These are phyloP conservation scores for Arctostaphylos glauca DNA, from an alignment of 148 eudicot species.

Conservation along the genomic window DNA sequence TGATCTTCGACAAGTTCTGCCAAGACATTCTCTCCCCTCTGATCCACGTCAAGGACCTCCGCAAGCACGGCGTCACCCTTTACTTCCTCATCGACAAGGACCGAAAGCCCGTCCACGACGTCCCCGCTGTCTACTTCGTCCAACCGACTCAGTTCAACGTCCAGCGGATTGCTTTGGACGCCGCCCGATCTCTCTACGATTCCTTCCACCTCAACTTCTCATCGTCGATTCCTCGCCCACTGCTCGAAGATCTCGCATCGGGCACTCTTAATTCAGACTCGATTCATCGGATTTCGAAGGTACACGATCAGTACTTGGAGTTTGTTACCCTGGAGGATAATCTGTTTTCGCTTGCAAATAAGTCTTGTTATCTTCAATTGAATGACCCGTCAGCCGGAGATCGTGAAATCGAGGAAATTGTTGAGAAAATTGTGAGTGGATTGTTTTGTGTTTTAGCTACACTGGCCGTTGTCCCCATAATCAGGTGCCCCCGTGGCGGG, in stretches of 20 bases:
- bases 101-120: constrained; percentile 82
- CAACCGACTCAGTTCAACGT: constrained; percentile 55
- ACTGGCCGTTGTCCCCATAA: constrained; percentile 79
- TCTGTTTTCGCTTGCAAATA: constrained; percentile 71
- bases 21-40: constrained; percentile 86
- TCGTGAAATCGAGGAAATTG: constrained; percentile 72
- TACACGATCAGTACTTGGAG: constrained; percentile 93
- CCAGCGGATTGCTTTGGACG: constrained; percentile 63
- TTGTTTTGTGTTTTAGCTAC: constrained; percentile 91
- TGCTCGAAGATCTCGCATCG: constrained; percentile 82
- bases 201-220: constrained; percentile 86
- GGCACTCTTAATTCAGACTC: constrained; percentile 58
- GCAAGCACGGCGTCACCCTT: constrained; percentile 91
- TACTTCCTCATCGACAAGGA: constrained; percentile 85
- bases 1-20: constrained; percentile 81
- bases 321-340: constrained; percentile 84
- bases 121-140: constrained; percentile 89
- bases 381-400: constrained; percentile 91
- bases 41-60: constrained; percentile 90
- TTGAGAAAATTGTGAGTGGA: constrained; percentile 69
- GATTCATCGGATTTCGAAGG: constrained; percentile 65
- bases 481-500: constrained; percentile 89
- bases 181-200: constrained; percentile 60
- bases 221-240: constrained; percentile 65
- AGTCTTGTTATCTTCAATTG: constrained; percentile 73